A percentile compares a stretch with the other conserved stretches of the same genome.
These are phyloP conservation scores for Pythium angustatum DNA, from an alignment of 352 stramenopile genomes.

Conservation along the genomic window DNA sequence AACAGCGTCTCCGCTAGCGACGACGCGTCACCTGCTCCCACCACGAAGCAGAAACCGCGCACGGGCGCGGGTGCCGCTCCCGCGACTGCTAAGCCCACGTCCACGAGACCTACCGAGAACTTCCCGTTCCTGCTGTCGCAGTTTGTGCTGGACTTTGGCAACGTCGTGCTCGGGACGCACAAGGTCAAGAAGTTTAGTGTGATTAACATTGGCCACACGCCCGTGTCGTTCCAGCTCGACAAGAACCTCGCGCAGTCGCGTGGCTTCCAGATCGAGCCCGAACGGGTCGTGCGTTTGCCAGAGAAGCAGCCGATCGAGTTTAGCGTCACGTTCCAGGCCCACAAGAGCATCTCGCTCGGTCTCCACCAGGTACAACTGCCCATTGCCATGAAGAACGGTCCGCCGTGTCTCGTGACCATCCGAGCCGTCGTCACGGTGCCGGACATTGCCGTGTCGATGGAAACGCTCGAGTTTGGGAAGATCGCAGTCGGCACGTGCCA, in stretches of 20 bases:
- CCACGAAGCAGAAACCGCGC: constrained; percentile 9
- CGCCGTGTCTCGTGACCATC: constrained; percentile 83
- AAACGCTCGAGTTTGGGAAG: constrained; percentile 90
- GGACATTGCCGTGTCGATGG: constrained; percentile 80
- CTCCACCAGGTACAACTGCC: constrained; percentile 79
- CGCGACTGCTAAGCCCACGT: not conserved
- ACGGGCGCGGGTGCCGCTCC: too few species aligned
- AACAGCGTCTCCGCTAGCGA: not conserved
- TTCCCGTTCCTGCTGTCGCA: constrained; percentile 86
- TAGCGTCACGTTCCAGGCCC: constrained; percentile 89
- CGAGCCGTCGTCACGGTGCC: constrained; percentile 90
- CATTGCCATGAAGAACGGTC: constrained; percentile 90
- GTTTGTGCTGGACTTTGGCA: constrained; percentile 94
- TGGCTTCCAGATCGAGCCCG: constrained; percentile 92
- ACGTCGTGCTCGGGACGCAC: constrained; percentile 91
- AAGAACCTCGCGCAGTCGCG: constrained; percentile 86
- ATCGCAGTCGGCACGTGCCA: constrained; percentile 88
- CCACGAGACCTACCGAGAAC: constrained; percentile 34
- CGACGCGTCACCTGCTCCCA: too few species aligned
- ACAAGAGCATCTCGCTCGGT: constrained; percentile 85
- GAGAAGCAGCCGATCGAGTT: constrained; percentile 91
- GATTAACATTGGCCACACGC: constrained; percentile 87
- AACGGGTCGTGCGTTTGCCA: constrained; percentile 91
- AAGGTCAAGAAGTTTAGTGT: constrained; percentile 93
- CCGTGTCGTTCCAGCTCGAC: constrained; percentile 90